Percentiles rank a stretch among this genome's conserved stretches.
phyloP scores from a whole-genome alignment of 202 grass and related monocot species.

The Cymbopogon flexuosus region DNA sequence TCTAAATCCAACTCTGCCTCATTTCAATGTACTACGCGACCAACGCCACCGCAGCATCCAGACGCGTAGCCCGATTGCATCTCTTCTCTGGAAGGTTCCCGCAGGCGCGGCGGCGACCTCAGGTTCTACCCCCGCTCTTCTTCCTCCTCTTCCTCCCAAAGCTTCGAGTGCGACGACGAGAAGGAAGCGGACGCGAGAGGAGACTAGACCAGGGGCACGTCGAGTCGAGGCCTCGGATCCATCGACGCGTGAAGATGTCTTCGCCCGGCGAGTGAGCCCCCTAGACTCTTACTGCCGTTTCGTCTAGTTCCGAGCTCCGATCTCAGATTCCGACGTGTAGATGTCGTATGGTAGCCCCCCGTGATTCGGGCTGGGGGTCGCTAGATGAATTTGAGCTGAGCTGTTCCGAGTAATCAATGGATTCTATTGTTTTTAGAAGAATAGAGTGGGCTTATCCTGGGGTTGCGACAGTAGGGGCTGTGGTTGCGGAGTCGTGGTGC shows the following conservation, averaged over 20 bases:
- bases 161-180: not conserved
- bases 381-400: not conserved
- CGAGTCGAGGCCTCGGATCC: constrained; percentile 15
- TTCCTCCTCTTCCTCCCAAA: not conserved
- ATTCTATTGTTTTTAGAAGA: not conserved
- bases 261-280: constrained; percentile 66
- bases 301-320: not conserved
- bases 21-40: too few species aligned
- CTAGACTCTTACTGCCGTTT: not conserved
- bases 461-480: not conserved
- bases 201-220: not conserved
- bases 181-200: not conserved
- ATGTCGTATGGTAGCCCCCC: not conserved
- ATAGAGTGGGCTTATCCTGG: not conserved
- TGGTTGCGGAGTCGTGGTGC: not conserved
- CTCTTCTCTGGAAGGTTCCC: constrained; percentile 33
- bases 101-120: not conserved
- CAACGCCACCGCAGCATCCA: too few species aligned
- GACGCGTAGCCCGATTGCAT: not conserved
- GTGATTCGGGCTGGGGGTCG: not conserved
- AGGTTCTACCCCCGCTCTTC: not conserved
- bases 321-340: not conserved
- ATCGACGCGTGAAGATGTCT: constrained; percentile 44
- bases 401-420: not conserved
- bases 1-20: too few species aligned